phyloP scores from a whole-genome alignment of 495 filamentous ascomycete genomes.

The Elasticomyces elasticus region DNA sequence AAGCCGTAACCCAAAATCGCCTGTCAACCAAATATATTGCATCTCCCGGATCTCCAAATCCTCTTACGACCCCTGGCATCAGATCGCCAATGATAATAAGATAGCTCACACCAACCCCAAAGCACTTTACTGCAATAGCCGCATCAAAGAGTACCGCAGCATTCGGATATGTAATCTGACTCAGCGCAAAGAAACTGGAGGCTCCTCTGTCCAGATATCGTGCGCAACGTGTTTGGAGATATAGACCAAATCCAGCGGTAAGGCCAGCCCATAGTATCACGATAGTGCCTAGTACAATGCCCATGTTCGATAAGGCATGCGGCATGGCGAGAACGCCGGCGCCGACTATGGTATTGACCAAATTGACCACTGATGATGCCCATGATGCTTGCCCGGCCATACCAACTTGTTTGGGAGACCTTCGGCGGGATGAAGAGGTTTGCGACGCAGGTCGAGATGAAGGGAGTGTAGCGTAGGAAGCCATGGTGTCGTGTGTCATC shows the following conservation, averaged over 20 bases:
- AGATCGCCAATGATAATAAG: slow-evolving; percentile 97
- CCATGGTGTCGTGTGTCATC: not conserved
- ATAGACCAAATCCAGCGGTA: slow-evolving; percentile 84
- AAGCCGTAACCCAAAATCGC: slow-evolving; percentile 96
- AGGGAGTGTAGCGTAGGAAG: slow-evolving; percentile 29
- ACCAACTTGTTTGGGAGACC: slow-evolving; percentile 40
- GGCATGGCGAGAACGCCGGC: slow-evolving; percentile 94
- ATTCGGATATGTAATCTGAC: slow-evolving; percentile 93
- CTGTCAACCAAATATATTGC: slow-evolving; percentile 67
- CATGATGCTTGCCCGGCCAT: slow-evolving; percentile 68
- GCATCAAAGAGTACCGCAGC: slow-evolving; percentile 91
- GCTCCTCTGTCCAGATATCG: slow-evolving; percentile 80
- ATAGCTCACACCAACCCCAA: slow-evolving; percentile 92
- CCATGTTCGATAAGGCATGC: slow-evolving; percentile 83
- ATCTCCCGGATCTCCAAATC: slow-evolving; percentile 52
- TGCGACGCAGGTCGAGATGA: slow-evolving; percentile 11
- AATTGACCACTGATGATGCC: slow-evolving; percentile 84
- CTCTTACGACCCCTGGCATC: slow-evolving; percentile 87
- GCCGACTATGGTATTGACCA: slow-evolving; percentile 93
- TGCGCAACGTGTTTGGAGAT: slow-evolving; percentile 85
- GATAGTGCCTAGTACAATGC: slow-evolving; percentile 66
- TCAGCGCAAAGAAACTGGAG: slow-evolving; percentile 81
- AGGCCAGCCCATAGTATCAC: slow-evolving; percentile 85
- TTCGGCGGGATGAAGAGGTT: slow-evolving; percentile 26
- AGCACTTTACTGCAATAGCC: slow-evolving; percentile 95